phyloP scores from a whole-genome alignment of 202 grass and related monocot species.

The Panicum virgatum region DNA sequence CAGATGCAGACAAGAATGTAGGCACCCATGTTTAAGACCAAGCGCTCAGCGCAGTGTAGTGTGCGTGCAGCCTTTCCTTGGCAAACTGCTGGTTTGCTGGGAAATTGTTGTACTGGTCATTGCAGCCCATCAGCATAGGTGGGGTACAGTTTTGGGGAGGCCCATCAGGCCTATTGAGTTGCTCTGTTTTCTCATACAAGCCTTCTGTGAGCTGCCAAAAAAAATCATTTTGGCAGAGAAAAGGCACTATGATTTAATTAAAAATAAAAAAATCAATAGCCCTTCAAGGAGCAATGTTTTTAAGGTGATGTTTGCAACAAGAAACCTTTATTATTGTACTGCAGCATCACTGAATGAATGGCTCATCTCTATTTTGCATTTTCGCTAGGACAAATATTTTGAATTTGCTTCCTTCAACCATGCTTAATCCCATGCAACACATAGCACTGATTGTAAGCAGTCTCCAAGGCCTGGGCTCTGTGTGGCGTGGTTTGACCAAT shows the following conservation, averaged over 20 bases:
- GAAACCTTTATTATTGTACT: not conserved
- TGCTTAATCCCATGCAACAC: not conserved
- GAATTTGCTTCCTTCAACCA: not conserved
- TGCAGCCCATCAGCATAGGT: not conserved
- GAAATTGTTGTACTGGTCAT: not conserved
- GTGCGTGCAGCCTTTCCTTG: not conserved
- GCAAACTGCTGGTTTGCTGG: too few species aligned
- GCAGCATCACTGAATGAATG: not conserved
- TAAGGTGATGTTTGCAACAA: not conserved
- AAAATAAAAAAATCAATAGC: too few species aligned
- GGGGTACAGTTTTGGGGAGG: not conserved
- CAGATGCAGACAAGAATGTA: conserved; percentile 23
- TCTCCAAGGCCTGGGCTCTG: conserved; percentile 27
- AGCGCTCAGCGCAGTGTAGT: too few species aligned
- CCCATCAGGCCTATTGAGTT: not conserved
- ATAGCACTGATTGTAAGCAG: not conserved
- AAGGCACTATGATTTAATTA: not conserved
- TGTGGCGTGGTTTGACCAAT: conserved; percentile 32
- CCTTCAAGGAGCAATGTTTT: not conserved
- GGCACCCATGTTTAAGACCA: conserved; percentile 4
- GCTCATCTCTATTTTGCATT: not conserved
- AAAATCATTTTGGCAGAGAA: too few species aligned
- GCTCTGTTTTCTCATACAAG: not conserved
- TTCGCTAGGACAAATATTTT: not conserved
- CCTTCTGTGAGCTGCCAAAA: not conserved